Evolutionary conservation across 306 rosid genomes (phyloP).

Genomic region (Elaeagnus macrophylla): DNA sequence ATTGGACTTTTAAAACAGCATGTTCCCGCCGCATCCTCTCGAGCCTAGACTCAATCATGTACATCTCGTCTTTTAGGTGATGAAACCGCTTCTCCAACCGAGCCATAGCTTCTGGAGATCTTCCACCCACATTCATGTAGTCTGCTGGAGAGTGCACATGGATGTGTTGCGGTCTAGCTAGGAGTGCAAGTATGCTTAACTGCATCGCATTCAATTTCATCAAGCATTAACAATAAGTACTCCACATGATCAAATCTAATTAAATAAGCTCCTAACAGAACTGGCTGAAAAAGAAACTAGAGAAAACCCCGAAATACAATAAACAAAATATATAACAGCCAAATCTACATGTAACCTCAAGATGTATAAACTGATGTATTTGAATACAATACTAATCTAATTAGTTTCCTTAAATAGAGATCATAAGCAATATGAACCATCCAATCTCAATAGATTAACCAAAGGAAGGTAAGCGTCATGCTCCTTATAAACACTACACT

Average conservation of each 20-base stretch:
- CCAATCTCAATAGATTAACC: too few species aligned
- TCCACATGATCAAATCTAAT: too few species aligned
- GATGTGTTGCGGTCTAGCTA: conserved; percentile 77
- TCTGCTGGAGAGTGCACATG: conserved; percentile 54
- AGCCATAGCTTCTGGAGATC: conserved; percentile 41
- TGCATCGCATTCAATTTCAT: conserved; percentile 28
- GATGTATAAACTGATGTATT: not conserved
- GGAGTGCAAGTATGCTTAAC: conserved; percentile 78
- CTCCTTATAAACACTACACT: too few species aligned
- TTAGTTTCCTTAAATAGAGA: too few species aligned
- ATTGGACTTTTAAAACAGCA: conserved; percentile 55
- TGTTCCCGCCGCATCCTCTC: conserved; percentile 78
- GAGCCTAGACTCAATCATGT: conserved; percentile 74
- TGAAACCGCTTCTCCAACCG: conserved; percentile 86
- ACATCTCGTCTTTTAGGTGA: conserved; percentile 86
- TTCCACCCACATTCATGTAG: conserved; percentile 29
- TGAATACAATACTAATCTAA: not conserved
- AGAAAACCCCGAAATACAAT: too few species aligned
- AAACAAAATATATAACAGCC: too few species aligned
- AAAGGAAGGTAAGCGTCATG: too few species aligned
- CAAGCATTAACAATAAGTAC: too few species aligned
- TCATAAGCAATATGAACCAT: too few species aligned
- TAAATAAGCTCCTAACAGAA: too few species aligned
- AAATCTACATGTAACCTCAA: too few species aligned
- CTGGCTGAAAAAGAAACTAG: not conserved